Evolutionary conservation across 768 basidiomycete genomes (phyloP).

Genomic region (Cubamyces lactineus): DNA sequence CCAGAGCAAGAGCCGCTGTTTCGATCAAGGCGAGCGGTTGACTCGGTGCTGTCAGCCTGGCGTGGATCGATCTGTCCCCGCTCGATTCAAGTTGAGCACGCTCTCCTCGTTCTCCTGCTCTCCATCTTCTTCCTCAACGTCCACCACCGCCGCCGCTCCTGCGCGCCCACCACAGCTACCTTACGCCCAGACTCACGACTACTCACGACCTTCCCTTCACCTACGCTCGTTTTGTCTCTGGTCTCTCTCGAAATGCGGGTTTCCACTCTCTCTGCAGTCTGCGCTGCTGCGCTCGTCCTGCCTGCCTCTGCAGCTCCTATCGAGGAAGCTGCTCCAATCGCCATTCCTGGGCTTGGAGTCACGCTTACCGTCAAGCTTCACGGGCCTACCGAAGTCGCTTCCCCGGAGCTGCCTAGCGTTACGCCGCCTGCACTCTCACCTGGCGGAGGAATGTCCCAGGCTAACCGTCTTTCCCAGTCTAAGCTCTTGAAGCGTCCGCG

Average conservation of each 20-base stretch:
- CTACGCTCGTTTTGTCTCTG: constrained; percentile 18
- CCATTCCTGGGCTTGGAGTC: constrained; percentile 7
- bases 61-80: background rate
- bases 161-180: constrained; percentile 10
- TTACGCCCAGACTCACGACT: constrained; percentile 21
- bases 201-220: constrained; percentile 8
- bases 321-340: constrained; percentile 4
- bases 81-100: constrained; percentile 6
- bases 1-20: too few species aligned
- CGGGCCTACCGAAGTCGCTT: constrained; percentile 24
- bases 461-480: constrained; percentile 5
- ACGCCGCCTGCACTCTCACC: background rate
- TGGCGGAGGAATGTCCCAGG: background rate
- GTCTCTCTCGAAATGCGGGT: constrained; percentile 5
- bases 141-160: constrained; percentile 3
- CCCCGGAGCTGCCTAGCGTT: constrained; percentile 3
- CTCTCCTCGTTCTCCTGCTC: background rate
- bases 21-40: too few species aligned
- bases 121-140: constrained; percentile 5
- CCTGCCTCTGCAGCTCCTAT: constrained; percentile 27
- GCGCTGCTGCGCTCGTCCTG: constrained; percentile 15
- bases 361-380: constrained; percentile 18
- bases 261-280: constrained; percentile 20
- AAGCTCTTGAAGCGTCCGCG: constrained; percentile 7
- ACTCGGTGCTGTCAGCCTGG: too few species aligned